Evolutionary conservation across 192 early-diverging fungal species (phyloP), one percentile per base, ranked within the genome.

Genomic region (Entomortierella beljakovae): DNA sequence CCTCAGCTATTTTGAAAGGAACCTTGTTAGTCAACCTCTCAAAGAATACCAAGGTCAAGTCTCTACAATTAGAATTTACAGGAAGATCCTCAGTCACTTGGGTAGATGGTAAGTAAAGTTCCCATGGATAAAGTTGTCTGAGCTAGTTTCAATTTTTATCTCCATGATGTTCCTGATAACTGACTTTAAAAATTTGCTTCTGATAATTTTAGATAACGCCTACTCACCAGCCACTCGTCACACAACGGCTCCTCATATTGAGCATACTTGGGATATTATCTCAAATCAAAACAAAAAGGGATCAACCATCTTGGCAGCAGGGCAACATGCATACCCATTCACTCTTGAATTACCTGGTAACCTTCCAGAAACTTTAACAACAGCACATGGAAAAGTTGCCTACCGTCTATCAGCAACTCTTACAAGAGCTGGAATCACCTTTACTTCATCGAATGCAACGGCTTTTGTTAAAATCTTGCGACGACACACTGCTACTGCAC

Each of bases 271-370:
- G 75, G 2, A 48, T 10, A 10, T 79, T 2, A 70, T 79, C 50
- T 33, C 61, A 33, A 67, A 69, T 13, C 32, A 34, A 2, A 46
- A 68, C 69, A 64, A 66, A 15, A 57, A 61, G 7, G 42, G 56
- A 22, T 15, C 53, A 25, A 64, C 52, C 23, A 29, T 59, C 8
- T n/a, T 76, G 4, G 26, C 28, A 15, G 64, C 71, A 33, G 71
- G 76, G n/a, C 64, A 57, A 32, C 67, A 83, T 54, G 48, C 68
- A 20, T 83, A 58, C 57, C 67, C 82, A 8, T 83, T 83, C 64
- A 57, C 60, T 34, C 43, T 83, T 13, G 68, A 71, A 15, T 40
- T 83, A 13, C 77, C 82, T 0, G 70, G 67, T 29, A 80, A 53
- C 0, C 49, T 83, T 22, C 71, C 77, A 16, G 77, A 83, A 32